phyloP scores from a whole-genome alignment of 768 basidiomycete genomes.

The Xerocomellus dryophilus region DNA sequence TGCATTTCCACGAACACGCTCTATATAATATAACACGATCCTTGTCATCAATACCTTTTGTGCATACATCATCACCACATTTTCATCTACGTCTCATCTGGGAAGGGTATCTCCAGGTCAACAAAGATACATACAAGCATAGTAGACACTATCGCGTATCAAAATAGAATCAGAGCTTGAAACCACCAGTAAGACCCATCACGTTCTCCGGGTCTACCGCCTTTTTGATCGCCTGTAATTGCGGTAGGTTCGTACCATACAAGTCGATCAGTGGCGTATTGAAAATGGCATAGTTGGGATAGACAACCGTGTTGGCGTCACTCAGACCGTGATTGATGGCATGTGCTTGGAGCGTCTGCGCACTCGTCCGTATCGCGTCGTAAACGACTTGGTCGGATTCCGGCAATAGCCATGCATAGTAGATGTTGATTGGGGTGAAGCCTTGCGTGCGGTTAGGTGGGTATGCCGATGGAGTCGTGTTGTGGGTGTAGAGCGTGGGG shows the following conservation, averaged over 20 bases:
- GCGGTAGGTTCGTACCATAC: conserved; percentile 43
- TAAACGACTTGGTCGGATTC: conserved; percentile 23
- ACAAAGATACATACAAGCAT: neutral
- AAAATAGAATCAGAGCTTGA: conserved; percentile 39
- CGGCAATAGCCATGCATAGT: conserved; percentile 21
- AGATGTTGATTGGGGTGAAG: conserved; percentile 46
- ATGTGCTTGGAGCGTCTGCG: conserved; percentile 35
- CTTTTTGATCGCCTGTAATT: conserved; percentile 41
- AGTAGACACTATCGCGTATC: neutral
- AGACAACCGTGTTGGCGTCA: conserved; percentile 39
- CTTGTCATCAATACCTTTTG: too few species aligned
- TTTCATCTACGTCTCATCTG: too few species aligned
- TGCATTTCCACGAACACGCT: too few species aligned
- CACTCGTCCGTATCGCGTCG: conserved; percentile 37
- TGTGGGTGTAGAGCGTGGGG: conserved; percentile 38
- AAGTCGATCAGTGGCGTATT: conserved; percentile 46
- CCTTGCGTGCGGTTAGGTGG: conserved; percentile 39
- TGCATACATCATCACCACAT: too few species aligned
- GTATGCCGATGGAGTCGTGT: conserved; percentile 40
- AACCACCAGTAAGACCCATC: conserved; percentile 65
- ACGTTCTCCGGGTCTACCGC: conserved; percentile 52
- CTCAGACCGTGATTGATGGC: conserved; percentile 28
- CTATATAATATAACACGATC: too few species aligned
- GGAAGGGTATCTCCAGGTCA: too few species aligned
- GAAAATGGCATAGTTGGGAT: conserved; percentile 57